Percentiles rank a stretch among this genome's conserved stretches.
These are phyloP conservation scores for Termitomyces sp. DNA, from an alignment of 768 basidiomycete genomes.

Conservation along the genomic window DNA sequence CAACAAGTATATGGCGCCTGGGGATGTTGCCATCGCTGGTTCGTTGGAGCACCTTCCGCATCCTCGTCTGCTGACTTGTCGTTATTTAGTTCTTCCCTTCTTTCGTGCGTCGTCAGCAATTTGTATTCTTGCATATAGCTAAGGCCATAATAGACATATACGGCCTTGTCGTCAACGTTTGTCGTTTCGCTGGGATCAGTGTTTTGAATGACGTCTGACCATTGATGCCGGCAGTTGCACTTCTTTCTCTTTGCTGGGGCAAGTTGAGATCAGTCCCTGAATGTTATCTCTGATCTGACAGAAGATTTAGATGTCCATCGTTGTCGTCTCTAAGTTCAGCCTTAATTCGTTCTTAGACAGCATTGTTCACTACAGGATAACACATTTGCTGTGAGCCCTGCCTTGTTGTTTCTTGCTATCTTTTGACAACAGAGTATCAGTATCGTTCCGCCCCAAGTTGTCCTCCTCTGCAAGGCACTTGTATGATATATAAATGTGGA, in stretches of 20 bases:
- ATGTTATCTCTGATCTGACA: neutral
- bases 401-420: neutral
- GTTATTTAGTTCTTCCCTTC: slow-evolving; percentile 50
- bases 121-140: neutral
- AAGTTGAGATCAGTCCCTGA: slow-evolving; percentile 14
- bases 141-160: slow-evolving; percentile 46
- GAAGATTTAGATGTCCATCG: slow-evolving; percentile 44
- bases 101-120: slow-evolving; percentile 43
- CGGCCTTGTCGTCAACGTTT: slow-evolving; percentile 55
- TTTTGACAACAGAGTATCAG: slow-evolving; percentile 26
- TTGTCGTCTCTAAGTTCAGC: slow-evolving; percentile 66
- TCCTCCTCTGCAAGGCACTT: slow-evolving; percentile 65
- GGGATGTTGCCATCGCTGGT: slow-evolving; percentile 61
- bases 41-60: slow-evolving; percentile 19
- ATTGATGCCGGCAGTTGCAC: slow-evolving; percentile 41
- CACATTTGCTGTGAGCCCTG: slow-evolving; percentile 50
- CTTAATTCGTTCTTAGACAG: slow-evolving; percentile 55
- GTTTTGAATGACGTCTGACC: neutral
- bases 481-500: neutral
- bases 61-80: neutral
- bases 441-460: slow-evolving; percentile 64
- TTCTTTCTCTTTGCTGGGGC: slow-evolving; percentile 54
- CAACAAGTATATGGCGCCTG: slow-evolving; percentile 43
- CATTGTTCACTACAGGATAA: slow-evolving; percentile 52
- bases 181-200: slow-evolving; percentile 17